These are phyloP conservation scores for Pseudonectria foliicola DNA, from an alignment of 2,329 filamentous ascomycete species.

Conservation along the genomic window DNA sequence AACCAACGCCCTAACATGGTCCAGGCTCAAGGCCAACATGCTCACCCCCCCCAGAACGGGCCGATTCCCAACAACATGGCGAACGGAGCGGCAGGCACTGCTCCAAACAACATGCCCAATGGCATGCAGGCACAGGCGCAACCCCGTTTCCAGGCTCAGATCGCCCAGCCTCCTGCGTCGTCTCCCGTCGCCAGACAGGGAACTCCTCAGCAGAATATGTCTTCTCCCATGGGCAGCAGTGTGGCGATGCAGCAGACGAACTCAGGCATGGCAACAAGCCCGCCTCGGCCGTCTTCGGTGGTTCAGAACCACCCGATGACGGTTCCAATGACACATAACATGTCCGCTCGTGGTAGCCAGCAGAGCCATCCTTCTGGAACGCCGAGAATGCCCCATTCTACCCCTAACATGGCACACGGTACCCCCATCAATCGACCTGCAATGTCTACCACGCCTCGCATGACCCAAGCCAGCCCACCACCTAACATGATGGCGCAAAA, in stretches of 20 bases:
- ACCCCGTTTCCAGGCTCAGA: conserved; percentile 45
- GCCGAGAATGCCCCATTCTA: conserved; percentile 53
- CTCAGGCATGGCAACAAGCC: conserved; percentile 63
- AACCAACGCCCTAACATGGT: conserved; percentile 18
- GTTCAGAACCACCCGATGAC: conserved; percentile 53
- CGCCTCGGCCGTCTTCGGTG: conserved; percentile 58
- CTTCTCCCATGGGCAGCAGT: conserved; percentile 57
- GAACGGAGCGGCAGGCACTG: conserved; percentile 32
- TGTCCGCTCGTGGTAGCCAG: conserved; percentile 59
- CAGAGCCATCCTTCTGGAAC: conserved; percentile 60
- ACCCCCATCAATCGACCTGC: conserved; percentile 50
- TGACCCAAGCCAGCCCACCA: conserved; percentile 56
- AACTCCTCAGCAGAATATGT: conserved; percentile 54
- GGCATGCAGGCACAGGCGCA: conserved; percentile 34
- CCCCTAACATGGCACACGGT: conserved; percentile 52
- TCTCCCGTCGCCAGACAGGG: conserved; percentile 61
- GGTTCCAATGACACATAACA: conserved; percentile 53
- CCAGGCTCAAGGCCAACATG: conserved; percentile 26
- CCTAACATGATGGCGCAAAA: conserved; percentile 52
- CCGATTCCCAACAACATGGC: conserved; percentile 19
- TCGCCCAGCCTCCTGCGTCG: conserved; percentile 56
- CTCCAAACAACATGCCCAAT: conserved; percentile 31
- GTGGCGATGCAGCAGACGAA: conserved; percentile 58
- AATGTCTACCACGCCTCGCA: conserved; percentile 51
- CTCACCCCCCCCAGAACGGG: conserved; percentile 31